A percentile compares a stretch with the other conserved stretches of the same genome.
Evolutionary conservation across 1,284 basidiomycete species (phyloP).

Genomic region (Afroboletus lepidellus): DNA sequence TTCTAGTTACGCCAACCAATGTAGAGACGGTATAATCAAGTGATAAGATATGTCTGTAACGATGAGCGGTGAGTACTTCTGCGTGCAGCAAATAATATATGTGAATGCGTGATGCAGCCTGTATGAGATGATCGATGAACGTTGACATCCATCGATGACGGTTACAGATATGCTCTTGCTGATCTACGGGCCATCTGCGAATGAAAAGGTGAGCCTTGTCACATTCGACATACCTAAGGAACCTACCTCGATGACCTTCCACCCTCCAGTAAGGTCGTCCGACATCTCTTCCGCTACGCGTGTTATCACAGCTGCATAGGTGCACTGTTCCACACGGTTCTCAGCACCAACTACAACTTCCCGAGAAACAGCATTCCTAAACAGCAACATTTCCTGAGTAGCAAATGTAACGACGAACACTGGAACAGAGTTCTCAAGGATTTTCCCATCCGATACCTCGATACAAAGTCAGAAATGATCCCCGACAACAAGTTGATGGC

Average conservation of each 20-base stretch:
- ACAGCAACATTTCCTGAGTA: constrained; percentile 92
- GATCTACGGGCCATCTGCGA: constrained; percentile 40
- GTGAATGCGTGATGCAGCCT: constrained; percentile 6
- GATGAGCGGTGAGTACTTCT: constrained; percentile 33
- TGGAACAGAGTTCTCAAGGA: constrained; percentile 87
- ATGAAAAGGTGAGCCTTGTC: constrained; percentile 5
- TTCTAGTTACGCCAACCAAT: not conserved
- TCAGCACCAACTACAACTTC: constrained; percentile 88
- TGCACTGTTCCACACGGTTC: constrained; percentile 88
- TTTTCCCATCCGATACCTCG: constrained; percentile 76
- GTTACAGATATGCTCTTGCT: constrained; percentile 38
- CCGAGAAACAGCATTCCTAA: constrained; percentile 85
- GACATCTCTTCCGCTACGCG: constrained; percentile 82
- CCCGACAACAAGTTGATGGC: constrained; percentile 27
- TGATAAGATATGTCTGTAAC: constrained; percentile 30
- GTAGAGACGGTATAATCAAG: constrained; percentile 25
- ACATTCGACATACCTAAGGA: not conserved
- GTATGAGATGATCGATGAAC: not conserved
- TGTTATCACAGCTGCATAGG: constrained; percentile 91
- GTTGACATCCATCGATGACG: not conserved
- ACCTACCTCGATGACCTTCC: constrained; percentile 93
- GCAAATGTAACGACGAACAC: constrained; percentile 93
- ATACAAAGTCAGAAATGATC: constrained; percentile 3
- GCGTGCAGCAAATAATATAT: constrained; percentile 24
- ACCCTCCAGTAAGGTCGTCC: constrained; percentile 94